Evolutionary conservation across 345 rosid genomes (phyloP).

Genomic region (Arabidopsis suecica): DNA sequence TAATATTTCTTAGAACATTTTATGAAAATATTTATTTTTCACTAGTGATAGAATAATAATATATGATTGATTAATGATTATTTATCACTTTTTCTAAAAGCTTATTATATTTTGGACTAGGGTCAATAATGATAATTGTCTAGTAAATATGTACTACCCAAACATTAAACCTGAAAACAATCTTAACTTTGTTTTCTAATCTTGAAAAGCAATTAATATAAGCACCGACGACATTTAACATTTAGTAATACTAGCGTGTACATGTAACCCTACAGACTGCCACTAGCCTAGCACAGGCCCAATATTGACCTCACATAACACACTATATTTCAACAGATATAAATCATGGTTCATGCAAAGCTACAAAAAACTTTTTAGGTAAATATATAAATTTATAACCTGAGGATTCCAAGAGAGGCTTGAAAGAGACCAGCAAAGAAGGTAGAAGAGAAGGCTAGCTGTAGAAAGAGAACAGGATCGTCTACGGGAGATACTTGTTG

Average conservation of each 20-base stretch:
- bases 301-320: conserved; percentile 12
- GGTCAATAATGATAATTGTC: not conserved
- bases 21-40: no score
- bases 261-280: conserved; percentile 23
- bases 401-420: conserved; percentile 87
- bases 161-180: not conserved
- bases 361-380: not conserved
- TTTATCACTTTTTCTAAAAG: not conserved
- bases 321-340: conserved; percentile 16
- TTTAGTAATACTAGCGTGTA: not conserved
- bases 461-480: conserved; percentile 72
- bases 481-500: conserved; percentile 78
- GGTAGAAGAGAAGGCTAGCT: conserved; percentile 86
- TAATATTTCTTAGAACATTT: no score
- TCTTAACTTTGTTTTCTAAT: not conserved
- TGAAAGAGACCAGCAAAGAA: conserved; percentile 96
- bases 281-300: conserved; percentile 15
- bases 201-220: not conserved
- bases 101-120: not conserved
- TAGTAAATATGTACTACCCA: not conserved
- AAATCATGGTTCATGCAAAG: conserved; percentile 13
- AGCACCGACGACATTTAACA: conserved; percentile 5
- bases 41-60: no score
- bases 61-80: not conserved
- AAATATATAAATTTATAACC: conserved; percentile 46